These are phyloP conservation scores for Pezicula rhizophila DNA, from an alignment of 2,329 filamentous ascomycete species.

Conservation along the genomic window DNA sequence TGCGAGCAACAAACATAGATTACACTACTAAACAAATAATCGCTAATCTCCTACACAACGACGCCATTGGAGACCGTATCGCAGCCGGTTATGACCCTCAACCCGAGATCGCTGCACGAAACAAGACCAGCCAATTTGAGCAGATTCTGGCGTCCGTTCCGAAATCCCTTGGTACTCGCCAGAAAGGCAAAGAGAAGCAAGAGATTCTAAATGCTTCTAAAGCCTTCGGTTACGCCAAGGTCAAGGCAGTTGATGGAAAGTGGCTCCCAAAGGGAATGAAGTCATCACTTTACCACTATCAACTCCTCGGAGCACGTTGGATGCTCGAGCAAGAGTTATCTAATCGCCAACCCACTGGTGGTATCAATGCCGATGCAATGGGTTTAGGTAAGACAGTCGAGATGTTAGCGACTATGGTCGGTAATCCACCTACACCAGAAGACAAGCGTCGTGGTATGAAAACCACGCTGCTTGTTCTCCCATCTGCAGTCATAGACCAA, in stretches of 20 bases:
- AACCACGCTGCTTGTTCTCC: slow-evolving; percentile 25
- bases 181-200: slow-evolving; percentile 27
- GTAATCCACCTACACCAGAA: slow-evolving; percentile 33
- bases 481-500: slow-evolving; percentile 21
- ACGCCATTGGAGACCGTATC: slow-evolving; percentile 4
- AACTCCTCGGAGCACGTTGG: slow-evolving; percentile 45
- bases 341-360: slow-evolving; percentile 36
- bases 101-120: slow-evolving; percentile 11
- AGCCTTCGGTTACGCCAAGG: slow-evolving; percentile 33
- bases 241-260: slow-evolving; percentile 26
- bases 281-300: slow-evolving; percentile 39
- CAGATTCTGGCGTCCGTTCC: slow-evolving; percentile 22
- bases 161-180: slow-evolving; percentile 5
- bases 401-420: slow-evolving; percentile 29
- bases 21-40: slow-evolving; percentile 1
- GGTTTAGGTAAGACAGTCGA: slow-evolving; percentile 61
- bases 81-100: slow-evolving; percentile 8
- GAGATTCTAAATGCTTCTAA: slow-evolving; percentile 32
- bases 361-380: slow-evolving; percentile 56
- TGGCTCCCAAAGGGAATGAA: slow-evolving; percentile 44
- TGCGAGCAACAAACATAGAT: neutral
- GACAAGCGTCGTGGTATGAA: slow-evolving; percentile 20
- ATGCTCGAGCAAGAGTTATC: slow-evolving; percentile 45
- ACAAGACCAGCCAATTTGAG: slow-evolving; percentile 20
- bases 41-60: slow-evolving; percentile 14